Percentiles rank a stretch among this genome's conserved stretches.
Evolutionary conservation across 495 filamentous ascomycete species (phyloP).

Genomic region (Penicillium manginii): DNA sequence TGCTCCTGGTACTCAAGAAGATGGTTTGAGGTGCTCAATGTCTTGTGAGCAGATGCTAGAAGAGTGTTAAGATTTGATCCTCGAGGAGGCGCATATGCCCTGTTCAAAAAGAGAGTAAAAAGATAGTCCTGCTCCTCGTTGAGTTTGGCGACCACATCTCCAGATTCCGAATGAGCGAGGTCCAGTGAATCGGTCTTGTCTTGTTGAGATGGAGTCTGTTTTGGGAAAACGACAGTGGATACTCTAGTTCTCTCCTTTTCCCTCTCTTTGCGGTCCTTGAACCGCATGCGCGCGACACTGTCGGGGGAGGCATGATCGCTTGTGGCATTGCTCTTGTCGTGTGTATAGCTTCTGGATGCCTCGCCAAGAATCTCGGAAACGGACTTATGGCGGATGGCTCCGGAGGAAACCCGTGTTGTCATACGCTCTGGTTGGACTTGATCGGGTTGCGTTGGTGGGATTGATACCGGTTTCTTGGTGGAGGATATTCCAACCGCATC

Average conservation of each 20-base stretch:
- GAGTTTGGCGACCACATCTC: conserved; percentile 49
- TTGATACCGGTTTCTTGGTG: conserved; percentile 18
- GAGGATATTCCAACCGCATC: conserved; percentile 18
- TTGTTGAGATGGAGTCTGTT: conserved; percentile 49
- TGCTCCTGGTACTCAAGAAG: conserved; percentile 76
- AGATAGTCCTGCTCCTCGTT: conserved; percentile 76
- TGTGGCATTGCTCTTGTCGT: conserved; percentile 34
- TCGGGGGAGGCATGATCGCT: conserved; percentile 44
- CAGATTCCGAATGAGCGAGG: conserved; percentile 45
- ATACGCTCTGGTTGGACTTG: conserved; percentile 54
- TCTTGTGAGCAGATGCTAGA: conserved; percentile 76
- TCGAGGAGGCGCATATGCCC: conserved; percentile 62
- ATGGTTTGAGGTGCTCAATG: conserved; percentile 76
- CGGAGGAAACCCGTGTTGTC: conserved; percentile 67
- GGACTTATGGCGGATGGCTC: conserved; percentile 70
- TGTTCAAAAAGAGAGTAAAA: conserved; percentile 74
- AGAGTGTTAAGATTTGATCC: conserved; percentile 68
- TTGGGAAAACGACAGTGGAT: conserved; percentile 82
- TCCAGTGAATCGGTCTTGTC: conserved; percentile 43
- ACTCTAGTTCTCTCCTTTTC: conserved; percentile 66
- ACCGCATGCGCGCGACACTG: conserved; percentile 52
- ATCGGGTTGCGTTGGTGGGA: conserved; percentile 27
- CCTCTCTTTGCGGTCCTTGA: conserved; percentile 59
- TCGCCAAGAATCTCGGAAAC: conserved; percentile 75
- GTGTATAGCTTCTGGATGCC: conserved; percentile 49